Conservation (phyloP, 352 stramenopile species). For the Globisporangium nunn region DNA sequence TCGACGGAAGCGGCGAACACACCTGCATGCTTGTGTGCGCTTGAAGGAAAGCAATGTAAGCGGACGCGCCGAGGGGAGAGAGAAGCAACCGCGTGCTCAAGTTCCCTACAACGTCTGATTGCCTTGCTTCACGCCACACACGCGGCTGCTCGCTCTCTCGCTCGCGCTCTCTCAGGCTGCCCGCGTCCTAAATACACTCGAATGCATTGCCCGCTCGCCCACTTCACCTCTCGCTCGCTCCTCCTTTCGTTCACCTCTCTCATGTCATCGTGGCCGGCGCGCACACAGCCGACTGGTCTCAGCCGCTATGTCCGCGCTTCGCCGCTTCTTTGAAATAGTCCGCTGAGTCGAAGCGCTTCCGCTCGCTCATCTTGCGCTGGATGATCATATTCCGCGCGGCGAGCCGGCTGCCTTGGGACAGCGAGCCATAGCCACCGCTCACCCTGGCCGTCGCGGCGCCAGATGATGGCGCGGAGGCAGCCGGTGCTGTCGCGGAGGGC, state of each 20-base stretch:
- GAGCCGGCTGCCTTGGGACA: slow-evolving; percentile 28
- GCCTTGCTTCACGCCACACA: not conserved
- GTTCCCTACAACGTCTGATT: too few species aligned
- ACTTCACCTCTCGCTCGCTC: not conserved
- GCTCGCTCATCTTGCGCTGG: slow-evolving; percentile 56
- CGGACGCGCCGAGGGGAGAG: too few species aligned
- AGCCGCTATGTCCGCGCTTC: not conserved
- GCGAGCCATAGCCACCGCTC: slow-evolving; percentile 1
- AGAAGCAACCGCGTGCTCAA: not conserved
- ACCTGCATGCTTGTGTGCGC: too few species aligned
- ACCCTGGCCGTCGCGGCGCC: slow-evolving; percentile 11
- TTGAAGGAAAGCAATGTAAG: too few species aligned
- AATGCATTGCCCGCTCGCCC: not conserved
- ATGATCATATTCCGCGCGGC: slow-evolving; percentile 55
- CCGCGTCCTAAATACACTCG: slow-evolving; percentile 5
- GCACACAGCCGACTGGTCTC: not conserved
- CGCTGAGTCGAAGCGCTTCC: slow-evolving; percentile 72
- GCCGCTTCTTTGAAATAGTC: slow-evolving; percentile 67
- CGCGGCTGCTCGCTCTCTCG: not conserved
- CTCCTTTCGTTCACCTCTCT: too few species aligned
- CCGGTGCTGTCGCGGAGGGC: not conserved
- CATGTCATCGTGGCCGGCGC: not conserved
- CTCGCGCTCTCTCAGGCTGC: not conserved
- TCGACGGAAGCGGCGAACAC: too few species aligned
- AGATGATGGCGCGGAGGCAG: not conserved